Conservation (phyloP, 441 rosid genomes). For the Aleurites moluccanus region DNA sequence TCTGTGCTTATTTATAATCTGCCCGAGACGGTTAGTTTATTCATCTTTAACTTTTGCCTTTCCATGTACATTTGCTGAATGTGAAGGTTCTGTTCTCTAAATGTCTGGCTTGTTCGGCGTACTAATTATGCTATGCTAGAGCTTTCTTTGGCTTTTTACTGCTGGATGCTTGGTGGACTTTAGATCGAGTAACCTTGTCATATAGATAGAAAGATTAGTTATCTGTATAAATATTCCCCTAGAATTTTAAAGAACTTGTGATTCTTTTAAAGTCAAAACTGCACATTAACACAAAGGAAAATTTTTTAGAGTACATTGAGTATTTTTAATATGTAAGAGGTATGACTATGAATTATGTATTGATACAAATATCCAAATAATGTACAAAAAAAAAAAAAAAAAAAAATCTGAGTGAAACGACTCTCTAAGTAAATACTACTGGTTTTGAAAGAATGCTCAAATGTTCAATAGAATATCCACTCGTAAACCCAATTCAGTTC, state of each 20-base stretch:
- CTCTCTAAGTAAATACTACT: background rate
- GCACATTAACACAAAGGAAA: background rate
- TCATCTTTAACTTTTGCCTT: conserved; percentile 17
- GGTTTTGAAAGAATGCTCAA: background rate
- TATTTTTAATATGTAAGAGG: background rate
- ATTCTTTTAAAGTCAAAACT: background rate
- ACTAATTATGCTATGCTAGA: conserved; percentile 1
- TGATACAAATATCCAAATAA: background rate
- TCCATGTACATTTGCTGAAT: background rate
- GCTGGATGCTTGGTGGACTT: background rate
- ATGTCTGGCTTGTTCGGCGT: background rate
- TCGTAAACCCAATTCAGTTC: background rate
- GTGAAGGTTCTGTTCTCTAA: background rate
- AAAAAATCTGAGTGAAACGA: background rate
- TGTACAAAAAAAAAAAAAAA: no score
- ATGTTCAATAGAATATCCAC: background rate
- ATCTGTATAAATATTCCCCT: background rate
- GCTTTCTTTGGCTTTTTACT: background rate
- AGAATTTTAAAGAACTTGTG: background rate
- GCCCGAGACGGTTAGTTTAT: conserved; percentile 88
- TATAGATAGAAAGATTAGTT: conserved; percentile 9
- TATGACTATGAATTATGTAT: background rate
- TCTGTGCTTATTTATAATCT: conserved; percentile 93
- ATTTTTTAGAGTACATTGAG: background rate
- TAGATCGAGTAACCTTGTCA: background rate